Evolutionary conservation across 2,329 filamentous ascomycete genomes (phyloP), one percentile per base, ranked within the genome.

Genomic region (Aaosphaeria arxii): DNA sequence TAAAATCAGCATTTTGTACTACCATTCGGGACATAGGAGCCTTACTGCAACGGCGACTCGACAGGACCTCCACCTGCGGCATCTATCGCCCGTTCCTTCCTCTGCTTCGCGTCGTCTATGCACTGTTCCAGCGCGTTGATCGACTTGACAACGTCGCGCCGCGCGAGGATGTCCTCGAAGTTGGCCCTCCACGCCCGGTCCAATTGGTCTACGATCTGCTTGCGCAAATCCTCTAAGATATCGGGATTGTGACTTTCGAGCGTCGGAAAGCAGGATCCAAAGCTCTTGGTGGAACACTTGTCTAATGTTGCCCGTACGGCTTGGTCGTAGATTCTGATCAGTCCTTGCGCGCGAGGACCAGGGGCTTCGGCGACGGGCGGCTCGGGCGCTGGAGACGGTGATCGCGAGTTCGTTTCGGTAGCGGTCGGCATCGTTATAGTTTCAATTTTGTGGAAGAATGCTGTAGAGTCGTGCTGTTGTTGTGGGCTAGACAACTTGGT

Each of bases 221-320:
- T 72, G 69, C 82, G 81, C 24, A 86, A 71, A 4, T 74, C 73
- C 57, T 82, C 77, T 48, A 86, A 60, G 39, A 76, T 77, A 29
- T 77, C 77, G 1, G 81, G 78, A 7, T 80, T 80, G 57, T 83
- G 73, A 57, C 74, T 71, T 13, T 82, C 79, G 1, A 82, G 78
- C 0, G 83, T 86, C 0, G 83, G 83, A 54, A 86, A 86, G 58
- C 83, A 86, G 28, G 80, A 71, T 0, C 80, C 75, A 62, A 86
- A 86, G 57, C 84, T 85, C 43, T 73, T 71, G 62, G 83, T 80
- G 7, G 76, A 81, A 64, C 81, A 83, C 44, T 81, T 81, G 52
- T 79, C 78, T n/a, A 85, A 64, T 1, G 83, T 81, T 51, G 82
- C 79, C 7, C 76, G 73, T 24, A 85, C 74, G 11, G 83, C 82